These are phyloP conservation scores for Castanospermum australe DNA, from an alignment of 306 rosid genomes.

Conservation along the genomic window DNA sequence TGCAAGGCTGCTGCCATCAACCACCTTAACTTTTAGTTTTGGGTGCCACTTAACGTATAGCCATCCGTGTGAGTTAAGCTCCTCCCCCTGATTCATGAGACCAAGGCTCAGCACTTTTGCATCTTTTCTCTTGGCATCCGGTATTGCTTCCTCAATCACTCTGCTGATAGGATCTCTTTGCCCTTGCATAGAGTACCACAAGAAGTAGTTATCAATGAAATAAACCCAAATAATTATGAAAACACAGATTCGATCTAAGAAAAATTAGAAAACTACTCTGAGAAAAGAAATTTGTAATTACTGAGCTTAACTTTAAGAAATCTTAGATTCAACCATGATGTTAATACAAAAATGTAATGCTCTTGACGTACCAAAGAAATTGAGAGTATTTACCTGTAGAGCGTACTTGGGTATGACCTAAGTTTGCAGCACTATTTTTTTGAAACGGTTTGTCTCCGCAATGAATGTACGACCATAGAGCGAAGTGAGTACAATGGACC, in stretches of 20 bases:
- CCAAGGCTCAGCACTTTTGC: constrained; percentile 46
- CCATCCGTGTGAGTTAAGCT: constrained; percentile 61
- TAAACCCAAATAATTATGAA: no score
- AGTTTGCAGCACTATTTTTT: constrained; percentile 53
- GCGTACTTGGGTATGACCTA: constrained; percentile 65
- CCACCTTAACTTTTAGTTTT: constrained; percentile 57
- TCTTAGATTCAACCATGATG: no score
- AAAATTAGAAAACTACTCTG: no score
- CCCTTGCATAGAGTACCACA: constrained; percentile 31
- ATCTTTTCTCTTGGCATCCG: constrained; percentile 39
- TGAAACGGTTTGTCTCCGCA: constrained; percentile 46
- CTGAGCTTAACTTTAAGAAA: no score
- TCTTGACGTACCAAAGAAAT: no score
- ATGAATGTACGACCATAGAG: constrained; percentile 42
- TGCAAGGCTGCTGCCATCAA: constrained; percentile 74
- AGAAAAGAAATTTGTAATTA: no score
- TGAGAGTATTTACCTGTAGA: constrained; percentile 38
- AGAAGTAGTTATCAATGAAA: neutral
- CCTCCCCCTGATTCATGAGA: constrained; percentile 59
- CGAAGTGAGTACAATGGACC: constrained; percentile 45
- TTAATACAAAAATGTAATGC: no score
- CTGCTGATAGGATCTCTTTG: constrained; percentile 33
- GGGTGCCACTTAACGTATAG: constrained; percentile 50
- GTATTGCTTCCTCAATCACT: constrained; percentile 47
- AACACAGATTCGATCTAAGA: no score